Percentiles rank a stretch among this genome's conserved stretches.
Conservation (phyloP, 2,329 filamentous ascomycete genomes). For the Sporothrix luriei region DNA sequence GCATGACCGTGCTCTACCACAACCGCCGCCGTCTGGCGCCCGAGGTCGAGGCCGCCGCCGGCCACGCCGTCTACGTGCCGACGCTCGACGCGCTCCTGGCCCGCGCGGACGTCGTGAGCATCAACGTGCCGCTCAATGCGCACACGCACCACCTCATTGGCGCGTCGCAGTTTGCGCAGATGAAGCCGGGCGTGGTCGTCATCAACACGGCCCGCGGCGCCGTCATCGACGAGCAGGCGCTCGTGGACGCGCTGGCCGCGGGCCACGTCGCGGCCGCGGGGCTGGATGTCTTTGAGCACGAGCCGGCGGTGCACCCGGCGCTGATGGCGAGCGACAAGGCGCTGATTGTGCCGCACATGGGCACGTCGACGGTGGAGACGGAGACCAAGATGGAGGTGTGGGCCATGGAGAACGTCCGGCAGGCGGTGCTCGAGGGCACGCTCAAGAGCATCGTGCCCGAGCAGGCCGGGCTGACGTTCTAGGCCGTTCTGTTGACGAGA, state of each 20-base stretch:
- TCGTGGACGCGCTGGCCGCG: slow-evolving; percentile 51
- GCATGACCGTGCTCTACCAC: slow-evolving; percentile 60
- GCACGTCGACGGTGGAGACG: slow-evolving; percentile 74
- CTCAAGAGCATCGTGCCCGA: slow-evolving; percentile 36
- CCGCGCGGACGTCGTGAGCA: slow-evolving; percentile 52
- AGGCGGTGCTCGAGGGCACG: slow-evolving; percentile 26
- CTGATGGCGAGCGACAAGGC: slow-evolving; percentile 70
- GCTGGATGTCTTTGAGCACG: slow-evolving; percentile 56
- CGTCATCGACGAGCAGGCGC: slow-evolving; percentile 54
- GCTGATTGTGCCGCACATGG: slow-evolving; percentile 81
- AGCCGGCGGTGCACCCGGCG: slow-evolving; percentile 69
- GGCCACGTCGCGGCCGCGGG: slow-evolving; percentile 52
- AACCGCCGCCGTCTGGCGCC: slow-evolving; percentile 51
- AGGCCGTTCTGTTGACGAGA: not conserved
- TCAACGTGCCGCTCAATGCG: slow-evolving; percentile 52
- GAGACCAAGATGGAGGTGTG: slow-evolving; percentile 38
- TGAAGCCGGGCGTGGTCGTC: slow-evolving; percentile 55
- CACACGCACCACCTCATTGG: slow-evolving; percentile 48
- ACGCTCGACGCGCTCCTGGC: slow-evolving; percentile 49
- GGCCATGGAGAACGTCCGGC: slow-evolving; percentile 39
- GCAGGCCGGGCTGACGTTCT: slow-evolving; percentile 30
- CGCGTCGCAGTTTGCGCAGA: slow-evolving; percentile 47
- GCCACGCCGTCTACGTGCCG: slow-evolving; percentile 54
- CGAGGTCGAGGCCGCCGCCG: slow-evolving; percentile 50
- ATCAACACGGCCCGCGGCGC: slow-evolving; percentile 60